phyloP scores from a whole-genome alignment of 2,329 filamentous ascomycete genomes.

The Colletotrichum gloeosporioides region DNA sequence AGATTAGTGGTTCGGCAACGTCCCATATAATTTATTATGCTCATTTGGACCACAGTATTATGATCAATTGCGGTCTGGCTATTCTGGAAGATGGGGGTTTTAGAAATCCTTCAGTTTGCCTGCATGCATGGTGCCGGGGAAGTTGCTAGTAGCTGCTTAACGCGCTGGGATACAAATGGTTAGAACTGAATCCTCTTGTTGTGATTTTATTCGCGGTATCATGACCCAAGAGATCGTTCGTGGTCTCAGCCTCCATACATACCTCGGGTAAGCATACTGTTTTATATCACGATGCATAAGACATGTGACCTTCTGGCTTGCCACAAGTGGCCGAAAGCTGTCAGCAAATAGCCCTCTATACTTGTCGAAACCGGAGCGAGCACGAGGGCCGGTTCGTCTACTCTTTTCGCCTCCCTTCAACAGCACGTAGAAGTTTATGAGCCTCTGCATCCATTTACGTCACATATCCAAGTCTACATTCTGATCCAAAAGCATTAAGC shows the following conservation, averaged over 20 bases:
- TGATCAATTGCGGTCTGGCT: not conserved
- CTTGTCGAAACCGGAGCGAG: not conserved
- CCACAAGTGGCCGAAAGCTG: not conserved
- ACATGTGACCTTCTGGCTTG: not conserved
- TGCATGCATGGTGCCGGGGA: rapidly evolving
- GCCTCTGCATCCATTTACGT: not conserved
- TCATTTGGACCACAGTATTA: rapidly evolving
- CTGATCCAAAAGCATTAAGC: not conserved
- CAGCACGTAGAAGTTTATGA: not conserved
- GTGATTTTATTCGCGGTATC: not conserved
- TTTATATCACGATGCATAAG: not conserved
- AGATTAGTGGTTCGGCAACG: not conserved
- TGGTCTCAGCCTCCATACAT: rapidly evolving
- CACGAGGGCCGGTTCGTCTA: not conserved
- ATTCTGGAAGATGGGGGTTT: rapidly evolving
- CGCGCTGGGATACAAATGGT: not conserved
- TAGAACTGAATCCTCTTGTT: not conserved
- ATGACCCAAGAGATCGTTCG: rapidly evolving
- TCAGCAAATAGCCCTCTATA: rapidly evolving
- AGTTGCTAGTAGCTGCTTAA: not conserved
- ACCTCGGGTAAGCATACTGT: not conserved
- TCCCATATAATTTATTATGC: not conserved
- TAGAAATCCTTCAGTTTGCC: not conserved
- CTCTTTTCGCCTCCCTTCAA: not conserved
- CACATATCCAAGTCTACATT: not conserved